These are phyloP conservation scores for Blepharisma japonicum DNA, from an alignment of 73 alveolate species.

Conservation along the genomic window DNA sequence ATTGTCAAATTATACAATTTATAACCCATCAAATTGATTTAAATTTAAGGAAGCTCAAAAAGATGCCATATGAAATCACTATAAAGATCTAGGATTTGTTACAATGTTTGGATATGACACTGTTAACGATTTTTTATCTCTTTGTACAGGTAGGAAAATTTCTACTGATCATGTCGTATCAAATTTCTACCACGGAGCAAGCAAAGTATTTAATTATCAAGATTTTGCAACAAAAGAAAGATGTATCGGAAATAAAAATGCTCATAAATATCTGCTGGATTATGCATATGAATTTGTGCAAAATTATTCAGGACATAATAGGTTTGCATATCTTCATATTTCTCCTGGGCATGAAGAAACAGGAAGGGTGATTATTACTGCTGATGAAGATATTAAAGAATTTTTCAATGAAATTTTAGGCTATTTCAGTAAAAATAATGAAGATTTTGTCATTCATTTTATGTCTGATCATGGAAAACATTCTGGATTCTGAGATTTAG, in stretches of 20 bases:
- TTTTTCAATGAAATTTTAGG: background rate
- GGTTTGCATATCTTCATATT: slow-evolving; percentile 15
- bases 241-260: slow-evolving; percentile 1
- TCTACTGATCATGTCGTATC: background rate
- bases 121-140: background rate
- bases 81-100: background rate
- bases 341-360: slow-evolving; percentile 7
- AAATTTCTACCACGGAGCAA: slow-evolving; percentile 4
- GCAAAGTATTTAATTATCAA: background rate
- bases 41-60: background rate
- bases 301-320: background rate
- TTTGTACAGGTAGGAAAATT: background rate
- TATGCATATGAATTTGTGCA: slow-evolving; percentile 5
- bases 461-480: slow-evolving; percentile 21
- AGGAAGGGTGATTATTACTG: slow-evolving; percentile 7
- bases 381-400: background rate
- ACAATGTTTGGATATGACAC: slow-evolving; percentile 20
- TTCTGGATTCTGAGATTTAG: background rate
- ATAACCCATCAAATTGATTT: too few species aligned
- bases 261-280: background rate
- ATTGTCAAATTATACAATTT: background rate
- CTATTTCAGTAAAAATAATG: background rate
- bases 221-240: background rate
- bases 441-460: background rate
- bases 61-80: background rate